Conservation (phyloP, 2,329 filamentous ascomycete genomes). For the Ceratocystis variospora region DNA sequence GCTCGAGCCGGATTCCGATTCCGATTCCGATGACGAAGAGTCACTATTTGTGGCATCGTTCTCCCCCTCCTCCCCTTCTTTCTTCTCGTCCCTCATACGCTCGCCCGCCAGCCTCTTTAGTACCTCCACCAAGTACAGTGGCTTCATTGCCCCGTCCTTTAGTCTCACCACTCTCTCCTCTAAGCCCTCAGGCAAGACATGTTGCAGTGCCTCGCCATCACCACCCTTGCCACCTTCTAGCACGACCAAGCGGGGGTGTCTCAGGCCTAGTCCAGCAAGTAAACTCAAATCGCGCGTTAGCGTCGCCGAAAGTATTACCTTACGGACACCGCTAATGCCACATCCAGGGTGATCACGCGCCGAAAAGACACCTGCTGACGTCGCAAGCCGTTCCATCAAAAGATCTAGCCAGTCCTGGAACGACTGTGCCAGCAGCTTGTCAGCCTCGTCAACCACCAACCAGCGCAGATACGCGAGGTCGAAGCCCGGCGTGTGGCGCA, state of each 20-base stretch:
- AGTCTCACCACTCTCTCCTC: slow-evolving; percentile 22
- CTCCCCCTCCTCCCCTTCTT: slow-evolving; percentile 32
- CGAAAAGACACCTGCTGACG: slow-evolving; percentile 20
- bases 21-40: background rate
- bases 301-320: slow-evolving; percentile 80
- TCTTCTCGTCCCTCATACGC: background rate
- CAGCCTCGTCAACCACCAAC: slow-evolving; percentile 87
- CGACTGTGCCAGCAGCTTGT: slow-evolving; percentile 78
- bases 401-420: slow-evolving; percentile 81
- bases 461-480: slow-evolving; percentile 64
- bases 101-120: slow-evolving; percentile 25
- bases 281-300: slow-evolving; percentile 80
- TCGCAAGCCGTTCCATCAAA: slow-evolving; percentile 45
- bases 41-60: slow-evolving; percentile 25
- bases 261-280: slow-evolving; percentile 57
- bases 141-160: slow-evolving; percentile 44
- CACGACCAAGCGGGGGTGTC: slow-evolving; percentile 60
- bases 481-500: slow-evolving; percentile 73
- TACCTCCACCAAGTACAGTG: slow-evolving; percentile 57
- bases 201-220: slow-evolving; percentile 25
- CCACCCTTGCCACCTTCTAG: slow-evolving; percentile 42
- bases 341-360: slow-evolving; percentile 34
- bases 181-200: slow-evolving; percentile 49
- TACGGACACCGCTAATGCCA: slow-evolving; percentile 47
- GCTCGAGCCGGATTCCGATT: background rate